A percentile compares a stretch with the other conserved stretches of the same genome.
Conservation (phyloP, 1,139 yeast genomes). For the Magnusiomyces paraingens region DNA sequence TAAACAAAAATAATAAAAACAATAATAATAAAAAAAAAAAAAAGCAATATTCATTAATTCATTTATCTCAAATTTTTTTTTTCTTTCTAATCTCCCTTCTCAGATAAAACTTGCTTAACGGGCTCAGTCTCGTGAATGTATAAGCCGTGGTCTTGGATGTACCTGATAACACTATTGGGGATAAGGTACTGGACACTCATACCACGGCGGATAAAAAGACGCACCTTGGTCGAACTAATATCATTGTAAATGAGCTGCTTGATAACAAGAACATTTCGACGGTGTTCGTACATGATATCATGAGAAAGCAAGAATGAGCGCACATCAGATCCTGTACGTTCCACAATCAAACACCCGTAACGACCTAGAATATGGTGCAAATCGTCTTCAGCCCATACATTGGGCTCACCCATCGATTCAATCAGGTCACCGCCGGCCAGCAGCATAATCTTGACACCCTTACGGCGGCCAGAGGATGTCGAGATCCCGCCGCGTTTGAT, state of each 20-base stretch:
- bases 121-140: constrained; percentile 87
- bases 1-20: neutral
- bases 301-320: constrained; percentile 84
- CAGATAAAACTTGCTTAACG: constrained; percentile 74
- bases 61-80: neutral
- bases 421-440: constrained; percentile 97
- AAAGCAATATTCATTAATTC: neutral
- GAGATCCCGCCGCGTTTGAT: constrained; percentile 82
- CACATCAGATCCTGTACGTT: constrained; percentile 94
- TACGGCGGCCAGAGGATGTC: constrained; percentile 62
- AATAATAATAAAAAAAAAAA: neutral
- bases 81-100: constrained; percentile 25
- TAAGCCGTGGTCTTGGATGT: constrained; percentile 84
- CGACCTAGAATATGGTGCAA: constrained; percentile 91
- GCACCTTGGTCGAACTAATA: constrained; percentile 88
- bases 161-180: constrained; percentile 91
- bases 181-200: constrained; percentile 94
- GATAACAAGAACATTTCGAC: constrained; percentile 87
- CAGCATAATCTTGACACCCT: constrained; percentile 91
- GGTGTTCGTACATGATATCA: constrained; percentile 94
- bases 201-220: constrained; percentile 84
- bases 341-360: constrained; percentile 94
- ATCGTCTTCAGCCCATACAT: constrained; percentile 97
- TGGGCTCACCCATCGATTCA: constrained; percentile 99
- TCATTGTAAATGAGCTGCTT: constrained; percentile 95